Conservation (phyloP, 1,139 yeast species). For the Pichia cactophila region DNA sequence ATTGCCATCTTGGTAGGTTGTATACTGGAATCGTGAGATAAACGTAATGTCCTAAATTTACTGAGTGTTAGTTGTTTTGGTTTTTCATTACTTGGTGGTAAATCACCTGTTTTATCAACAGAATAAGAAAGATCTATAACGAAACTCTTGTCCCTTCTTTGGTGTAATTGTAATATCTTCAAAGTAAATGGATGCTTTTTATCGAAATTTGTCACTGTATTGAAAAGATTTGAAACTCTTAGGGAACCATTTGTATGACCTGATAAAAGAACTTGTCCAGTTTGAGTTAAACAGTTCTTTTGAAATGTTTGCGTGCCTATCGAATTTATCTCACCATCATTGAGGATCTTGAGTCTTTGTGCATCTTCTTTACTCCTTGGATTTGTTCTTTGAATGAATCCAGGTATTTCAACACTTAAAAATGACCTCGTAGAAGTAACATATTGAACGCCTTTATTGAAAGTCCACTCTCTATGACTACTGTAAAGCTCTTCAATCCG, state of each 20-base stretch:
- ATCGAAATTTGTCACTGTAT: conserved; percentile 7
- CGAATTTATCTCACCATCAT: conserved; percentile 14
- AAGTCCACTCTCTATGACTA: conserved; percentile 4
- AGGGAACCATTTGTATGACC: conserved; percentile 24
- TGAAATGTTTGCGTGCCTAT: conserved; percentile 1
- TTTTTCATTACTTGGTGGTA: background rate
- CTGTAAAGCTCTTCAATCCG: background rate
- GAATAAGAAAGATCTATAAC: conserved; percentile 26
- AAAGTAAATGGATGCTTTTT: conserved; percentile 9
- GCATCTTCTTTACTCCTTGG: conserved; percentile 12
- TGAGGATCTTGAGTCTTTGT: conserved; percentile 11
- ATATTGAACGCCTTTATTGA: conserved; percentile 1
- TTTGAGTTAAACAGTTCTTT: conserved; percentile 2
- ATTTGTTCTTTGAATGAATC: conserved; percentile 12
- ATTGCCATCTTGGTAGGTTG: conserved; percentile 6
- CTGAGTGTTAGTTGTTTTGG: conserved; percentile 1
- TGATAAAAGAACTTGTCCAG: conserved; percentile 9
- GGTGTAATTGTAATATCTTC: conserved; percentile 17
- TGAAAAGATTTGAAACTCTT: conserved; percentile 15
- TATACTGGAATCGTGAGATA: conserved; percentile 1
- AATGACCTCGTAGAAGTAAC: conserved; percentile 4
- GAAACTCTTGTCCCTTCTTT: conserved; percentile 5
- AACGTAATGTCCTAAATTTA: conserved; percentile 1
- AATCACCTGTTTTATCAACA: conserved; percentile 19
- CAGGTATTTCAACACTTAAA: conserved; percentile 15